Percentiles rank a stretch among this genome's conserved stretches.
phyloP scores from a whole-genome alignment of 2,329 filamentous ascomycete genomes.

The Truncatella angustata region DNA sequence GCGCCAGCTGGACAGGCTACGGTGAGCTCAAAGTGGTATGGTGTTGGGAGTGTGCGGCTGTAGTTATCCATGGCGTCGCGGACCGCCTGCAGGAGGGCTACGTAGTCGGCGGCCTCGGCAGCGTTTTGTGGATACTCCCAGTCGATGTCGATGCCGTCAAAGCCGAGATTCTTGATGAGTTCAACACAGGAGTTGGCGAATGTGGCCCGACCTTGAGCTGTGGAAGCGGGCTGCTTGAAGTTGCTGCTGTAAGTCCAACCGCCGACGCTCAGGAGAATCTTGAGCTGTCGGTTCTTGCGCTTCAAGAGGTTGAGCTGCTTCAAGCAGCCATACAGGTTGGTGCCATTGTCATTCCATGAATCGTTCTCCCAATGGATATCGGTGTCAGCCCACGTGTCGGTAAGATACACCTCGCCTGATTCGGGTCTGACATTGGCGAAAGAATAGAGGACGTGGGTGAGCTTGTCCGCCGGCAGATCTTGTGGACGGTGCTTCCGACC shows the following conservation, averaged over 20 bases:
- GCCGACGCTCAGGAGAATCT: conserved; percentile 81
- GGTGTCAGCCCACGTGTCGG: conserved; percentile 63
- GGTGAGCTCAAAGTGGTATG: conserved; percentile 61
- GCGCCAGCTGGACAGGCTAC: conserved; percentile 64
- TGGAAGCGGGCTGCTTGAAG: conserved; percentile 74
- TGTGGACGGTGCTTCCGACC: conserved; percentile 81
- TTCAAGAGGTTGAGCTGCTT: conserved; percentile 89
- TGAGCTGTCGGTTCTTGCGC: conserved; percentile 75
- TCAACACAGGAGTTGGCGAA: conserved; percentile 76
- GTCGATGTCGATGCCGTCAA: conserved; percentile 69
- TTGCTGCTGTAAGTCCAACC: conserved; percentile 91
- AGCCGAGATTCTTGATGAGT: conserved; percentile 76
- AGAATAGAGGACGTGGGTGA: conserved; percentile 87
- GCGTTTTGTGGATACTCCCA: conserved; percentile 64
- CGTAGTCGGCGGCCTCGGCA: conserved; percentile 55
- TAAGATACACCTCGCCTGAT: conserved; percentile 74
- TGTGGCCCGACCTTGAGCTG: conserved; percentile 61
- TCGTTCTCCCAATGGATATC: conserved; percentile 74
- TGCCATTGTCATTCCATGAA: conserved; percentile 68
- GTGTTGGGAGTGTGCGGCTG: conserved; percentile 37
- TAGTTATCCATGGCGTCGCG: conserved; percentile 60
- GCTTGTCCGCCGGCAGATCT: conserved; percentile 73
- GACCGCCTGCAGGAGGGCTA: conserved; percentile 56
- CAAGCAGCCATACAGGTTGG: conserved; percentile 82
- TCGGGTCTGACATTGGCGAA: conserved; percentile 85